A percentile compares a stretch with the other conserved stretches of the same genome.
Conservation (phyloP, 257 asterid species). For the Pogostemon cablin region DNA sequence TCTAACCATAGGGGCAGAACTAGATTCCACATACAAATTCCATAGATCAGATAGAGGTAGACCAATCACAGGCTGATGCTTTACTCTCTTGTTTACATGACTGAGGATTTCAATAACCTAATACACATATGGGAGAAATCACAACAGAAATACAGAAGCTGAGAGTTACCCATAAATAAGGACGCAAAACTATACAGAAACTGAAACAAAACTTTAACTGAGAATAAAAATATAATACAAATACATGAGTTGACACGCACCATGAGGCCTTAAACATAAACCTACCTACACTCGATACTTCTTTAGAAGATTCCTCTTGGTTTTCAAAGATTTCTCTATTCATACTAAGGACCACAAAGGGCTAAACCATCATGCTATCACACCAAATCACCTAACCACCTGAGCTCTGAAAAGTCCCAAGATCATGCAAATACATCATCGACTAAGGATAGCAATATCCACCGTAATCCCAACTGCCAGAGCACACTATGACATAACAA, state of each 20-base stretch:
- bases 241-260: neutral
- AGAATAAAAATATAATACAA: neutral
- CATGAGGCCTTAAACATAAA: neutral
- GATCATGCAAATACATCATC: neutral
- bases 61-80: slow-evolving; percentile 70
- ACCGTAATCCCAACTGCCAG: neutral
- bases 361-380: neutral
- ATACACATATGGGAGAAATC: slow-evolving; percentile 21
- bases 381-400: neutral
- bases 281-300: neutral
- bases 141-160: slow-evolving; percentile 23
- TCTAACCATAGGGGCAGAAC: slow-evolving; percentile 78
- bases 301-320: neutral
- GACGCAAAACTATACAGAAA: slow-evolving; percentile 2
- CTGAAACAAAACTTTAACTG: neutral
- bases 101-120: slow-evolving; percentile 88
- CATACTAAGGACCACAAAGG: neutral
- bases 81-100: slow-evolving; percentile 95
- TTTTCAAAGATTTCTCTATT: neutral
- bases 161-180: slow-evolving; percentile 19
- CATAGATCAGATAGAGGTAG: slow-evolving; percentile 78
- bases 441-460: neutral
- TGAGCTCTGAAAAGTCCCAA: neutral
- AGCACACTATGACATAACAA: neutral
- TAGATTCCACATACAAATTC: slow-evolving; percentile 74